Evolutionary conservation across 1,284 basidiomycete species (phyloP), one percentile per base, ranked within the genome.

Genomic region (Tilletia setariae): DNA sequence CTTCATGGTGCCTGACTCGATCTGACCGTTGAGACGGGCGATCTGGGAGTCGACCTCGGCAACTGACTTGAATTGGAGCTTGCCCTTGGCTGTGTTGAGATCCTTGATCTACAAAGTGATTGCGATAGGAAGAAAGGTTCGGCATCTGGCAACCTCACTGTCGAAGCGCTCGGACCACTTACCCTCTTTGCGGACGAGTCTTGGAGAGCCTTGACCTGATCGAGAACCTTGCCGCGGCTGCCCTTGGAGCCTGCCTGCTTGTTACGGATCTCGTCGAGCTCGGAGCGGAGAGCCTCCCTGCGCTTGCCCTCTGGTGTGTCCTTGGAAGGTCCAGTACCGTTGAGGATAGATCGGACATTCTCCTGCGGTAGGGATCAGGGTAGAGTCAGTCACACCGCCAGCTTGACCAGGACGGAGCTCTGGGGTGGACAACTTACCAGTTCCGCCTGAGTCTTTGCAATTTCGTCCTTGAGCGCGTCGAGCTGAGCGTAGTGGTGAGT

Each of bases 1-100:
- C 83, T 94, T 97, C 87, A 98, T 87, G 72, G 82, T 88, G 25
- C 95, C 96, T 9, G 91, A 91, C 81, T 98, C 95, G 70, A 99
- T 90, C 82, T 94, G 91, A 35, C 72, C 77, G 87, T 90, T 72
- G 94, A 91, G 77, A 94, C 76, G 72, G 43, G 67, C 43, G 83
- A 98, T 90, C 71, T 90, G 90, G 56, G 88, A 86, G 78, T 98
- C 94, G 65, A 98, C 87, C 67, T 98, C 95, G n/a, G 87, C 88
- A 28, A 91, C 88, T 49, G 87, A 90, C 85, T 91, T 94, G 86
- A 88, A 97, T n/a, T 88, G 86, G 0, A 88, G 86, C 84, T 96
- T 98, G 66, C 87, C 84, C 83, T 90, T 91, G 35, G 90, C 87
- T 44, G 90, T 87, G 82, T 97, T 90, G 71, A 97, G 86, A 77